Conservation (phyloP, 805 yeast species). For the Starmerella vaccinii region DNA sequence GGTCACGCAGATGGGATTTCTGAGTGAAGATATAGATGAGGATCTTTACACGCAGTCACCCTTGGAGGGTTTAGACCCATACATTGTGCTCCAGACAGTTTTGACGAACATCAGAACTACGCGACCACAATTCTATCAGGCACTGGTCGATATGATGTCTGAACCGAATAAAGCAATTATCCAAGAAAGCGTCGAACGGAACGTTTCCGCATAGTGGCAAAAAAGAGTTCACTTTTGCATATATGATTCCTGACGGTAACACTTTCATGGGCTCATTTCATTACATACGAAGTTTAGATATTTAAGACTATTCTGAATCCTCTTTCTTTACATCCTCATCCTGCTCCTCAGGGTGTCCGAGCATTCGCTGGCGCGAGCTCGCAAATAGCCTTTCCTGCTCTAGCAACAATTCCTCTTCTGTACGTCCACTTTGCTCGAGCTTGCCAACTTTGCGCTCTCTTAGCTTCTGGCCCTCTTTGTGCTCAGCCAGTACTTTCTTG, state of each 20-base stretch:
- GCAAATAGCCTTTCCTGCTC: conserved; percentile 89
- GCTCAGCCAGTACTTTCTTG: conserved; percentile 69
- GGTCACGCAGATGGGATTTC: conserved; percentile 11
- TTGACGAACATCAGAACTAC: conserved; percentile 40
- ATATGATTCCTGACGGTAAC: not conserved
- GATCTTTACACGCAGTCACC: conserved; percentile 73
- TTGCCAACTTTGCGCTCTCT: conserved; percentile 87
- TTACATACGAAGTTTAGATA: not conserved
- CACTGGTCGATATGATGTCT: conserved; percentile 36
- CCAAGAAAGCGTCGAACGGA: conserved; percentile 27
- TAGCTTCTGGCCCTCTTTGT: conserved; percentile 73
- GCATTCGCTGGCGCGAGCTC: conserved; percentile 24
- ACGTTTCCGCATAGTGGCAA: not conserved
- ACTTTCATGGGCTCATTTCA: conserved; percentile 1
- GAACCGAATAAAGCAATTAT: conserved; percentile 33
- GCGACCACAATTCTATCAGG: conserved; percentile 42
- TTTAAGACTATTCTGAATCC: not conserved
- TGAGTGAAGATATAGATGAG: conserved; percentile 67
- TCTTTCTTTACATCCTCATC: conserved; percentile 1
- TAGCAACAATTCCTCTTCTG: conserved; percentile 82
- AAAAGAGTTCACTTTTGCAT: too few relatives aligned
- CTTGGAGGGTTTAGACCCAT: conserved; percentile 66
- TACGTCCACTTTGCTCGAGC: conserved; percentile 80
- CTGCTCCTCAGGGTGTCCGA: conserved; percentile 17
- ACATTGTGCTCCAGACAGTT: conserved; percentile 50